These are phyloP conservation scores for Nakaseomyces glabratus DNA, from an alignment of 1,139 yeast genomes.

Conservation along the genomic window DNA sequence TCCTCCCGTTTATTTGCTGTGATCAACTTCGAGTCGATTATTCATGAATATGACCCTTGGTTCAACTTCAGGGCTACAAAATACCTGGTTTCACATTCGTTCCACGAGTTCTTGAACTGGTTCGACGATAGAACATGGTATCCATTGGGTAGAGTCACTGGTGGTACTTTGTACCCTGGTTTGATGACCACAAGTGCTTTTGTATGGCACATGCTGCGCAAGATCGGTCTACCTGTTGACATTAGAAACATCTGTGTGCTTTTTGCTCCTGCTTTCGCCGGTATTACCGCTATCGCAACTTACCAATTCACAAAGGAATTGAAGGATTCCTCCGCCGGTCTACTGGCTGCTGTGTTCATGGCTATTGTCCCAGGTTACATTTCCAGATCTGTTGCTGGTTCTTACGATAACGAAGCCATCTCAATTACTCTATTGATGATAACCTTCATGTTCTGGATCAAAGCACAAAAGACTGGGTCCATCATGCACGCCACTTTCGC, in stretches of 20 bases:
- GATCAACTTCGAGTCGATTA: slow-evolving; percentile 84
- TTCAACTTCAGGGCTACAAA: slow-evolving; percentile 94
- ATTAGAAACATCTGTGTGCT: slow-evolving; percentile 93
- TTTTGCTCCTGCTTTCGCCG: slow-evolving; percentile 94
- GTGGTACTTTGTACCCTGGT: slow-evolving; percentile 97
- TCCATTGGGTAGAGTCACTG: slow-evolving; percentile 97
- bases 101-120: slow-evolving; percentile 92
- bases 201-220: slow-evolving; percentile 66
- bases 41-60: slow-evolving; percentile 99
- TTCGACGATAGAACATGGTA: slow-evolving; percentile 99
- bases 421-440: slow-evolving; percentile 95
- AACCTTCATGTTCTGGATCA: slow-evolving; percentile 93
- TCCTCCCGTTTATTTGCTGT: slow-evolving; percentile 79
- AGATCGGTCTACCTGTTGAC: slow-evolving; percentile 74
- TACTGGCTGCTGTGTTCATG: slow-evolving; percentile 87
- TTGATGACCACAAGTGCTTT: slow-evolving; percentile 94
- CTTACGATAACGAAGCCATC: slow-evolving; percentile 98
- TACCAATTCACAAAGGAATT: slow-evolving; percentile 82
- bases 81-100: slow-evolving; percentile 74
- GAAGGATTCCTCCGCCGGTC: slow-evolving; percentile 84
- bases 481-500: slow-evolving; percentile 76
- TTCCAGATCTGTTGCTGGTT: slow-evolving; percentile 96
- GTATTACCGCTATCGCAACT: slow-evolving; percentile 87
- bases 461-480: slow-evolving; percentile 84
- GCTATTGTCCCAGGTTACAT: slow-evolving; percentile 99